Evolutionary conservation across 495 filamentous ascomycete genomes (phyloP).

Genomic region (Penicillium steckii): DNA sequence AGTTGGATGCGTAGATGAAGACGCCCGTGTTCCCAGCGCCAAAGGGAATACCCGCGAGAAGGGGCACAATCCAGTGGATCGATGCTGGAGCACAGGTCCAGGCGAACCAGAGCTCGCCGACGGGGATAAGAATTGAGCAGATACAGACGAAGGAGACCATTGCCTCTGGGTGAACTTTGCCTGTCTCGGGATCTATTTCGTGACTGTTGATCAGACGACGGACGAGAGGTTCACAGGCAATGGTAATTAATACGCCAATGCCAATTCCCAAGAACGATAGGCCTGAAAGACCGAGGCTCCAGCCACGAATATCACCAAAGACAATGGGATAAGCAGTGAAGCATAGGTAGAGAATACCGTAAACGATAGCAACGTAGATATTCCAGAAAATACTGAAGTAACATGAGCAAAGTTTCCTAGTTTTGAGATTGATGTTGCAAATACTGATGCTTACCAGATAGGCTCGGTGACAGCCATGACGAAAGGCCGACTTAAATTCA

Average conservation of each 20-base stretch:
- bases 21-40: conserved; percentile 72
- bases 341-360: conserved; percentile 78
- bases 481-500: conserved; percentile 75
- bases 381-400: conserved; percentile 68
- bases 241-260: conserved; percentile 64
- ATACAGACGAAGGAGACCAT: conserved; percentile 71
- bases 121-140: conserved; percentile 63
- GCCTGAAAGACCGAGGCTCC: conserved; percentile 65
- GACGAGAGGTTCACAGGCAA: conserved; percentile 66
- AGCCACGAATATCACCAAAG: conserved; percentile 69
- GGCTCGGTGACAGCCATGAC: conserved; percentile 78
- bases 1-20: conserved; percentile 80
- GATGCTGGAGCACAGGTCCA: conserved; percentile 74
- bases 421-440: no score
- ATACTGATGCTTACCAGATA: conserved; percentile 61
- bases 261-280: conserved; percentile 78
- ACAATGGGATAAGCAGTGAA: conserved; percentile 82
- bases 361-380: conserved; percentile 63
- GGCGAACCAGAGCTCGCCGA: conserved; percentile 75
- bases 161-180: conserved; percentile 67
- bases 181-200: conserved; percentile 65
- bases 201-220: conserved; percentile 71
- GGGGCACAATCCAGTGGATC: conserved; percentile 74
- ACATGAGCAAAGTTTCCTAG: neutral
- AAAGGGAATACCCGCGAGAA: conserved; percentile 76